Conservation (phyloP, 306 rosid species). For the Parietaria judaica region DNA sequence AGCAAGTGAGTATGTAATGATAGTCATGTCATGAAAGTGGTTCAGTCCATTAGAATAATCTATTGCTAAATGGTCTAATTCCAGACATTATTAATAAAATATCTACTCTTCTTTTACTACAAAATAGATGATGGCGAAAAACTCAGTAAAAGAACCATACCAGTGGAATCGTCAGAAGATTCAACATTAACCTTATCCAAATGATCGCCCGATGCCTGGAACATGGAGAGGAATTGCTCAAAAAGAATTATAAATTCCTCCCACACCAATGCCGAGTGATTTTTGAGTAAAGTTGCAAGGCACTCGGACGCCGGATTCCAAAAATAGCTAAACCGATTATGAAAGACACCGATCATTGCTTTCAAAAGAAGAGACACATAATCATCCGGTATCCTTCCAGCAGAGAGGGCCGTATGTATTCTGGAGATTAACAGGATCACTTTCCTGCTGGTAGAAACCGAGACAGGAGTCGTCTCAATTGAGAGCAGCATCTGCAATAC, state of each 20-base stretch:
- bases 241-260: conserved; percentile 42
- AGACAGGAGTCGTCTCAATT: conserved; percentile 65
- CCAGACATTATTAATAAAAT: too few species aligned
- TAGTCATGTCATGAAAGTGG: too few species aligned
- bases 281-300: conserved; percentile 57
- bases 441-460: conserved; percentile 62
- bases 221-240: conserved; percentile 33
- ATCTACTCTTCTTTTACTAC: too few species aligned
- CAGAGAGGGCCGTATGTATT: conserved; percentile 63
- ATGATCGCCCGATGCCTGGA: conserved; percentile 31
- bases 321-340: conserved; percentile 61
- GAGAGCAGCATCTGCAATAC: conserved; percentile 60
- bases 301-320: conserved; percentile 80
- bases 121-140: too few species aligned
- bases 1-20: background rate
- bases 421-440: conserved; percentile 60
- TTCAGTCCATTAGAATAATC: background rate
- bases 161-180: conserved; percentile 33
- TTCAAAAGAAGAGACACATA: conserved; percentile 61
- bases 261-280: conserved; percentile 45
- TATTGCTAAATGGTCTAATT: background rate
- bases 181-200: conserved; percentile 21
- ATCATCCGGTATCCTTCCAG: conserved; percentile 48
- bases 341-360: conserved; percentile 65
- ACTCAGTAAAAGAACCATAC: conserved; percentile 22